phyloP scores from a whole-genome alignment of 768 basidiomycete genomes.

The Cystobasidium onofrii region DNA sequence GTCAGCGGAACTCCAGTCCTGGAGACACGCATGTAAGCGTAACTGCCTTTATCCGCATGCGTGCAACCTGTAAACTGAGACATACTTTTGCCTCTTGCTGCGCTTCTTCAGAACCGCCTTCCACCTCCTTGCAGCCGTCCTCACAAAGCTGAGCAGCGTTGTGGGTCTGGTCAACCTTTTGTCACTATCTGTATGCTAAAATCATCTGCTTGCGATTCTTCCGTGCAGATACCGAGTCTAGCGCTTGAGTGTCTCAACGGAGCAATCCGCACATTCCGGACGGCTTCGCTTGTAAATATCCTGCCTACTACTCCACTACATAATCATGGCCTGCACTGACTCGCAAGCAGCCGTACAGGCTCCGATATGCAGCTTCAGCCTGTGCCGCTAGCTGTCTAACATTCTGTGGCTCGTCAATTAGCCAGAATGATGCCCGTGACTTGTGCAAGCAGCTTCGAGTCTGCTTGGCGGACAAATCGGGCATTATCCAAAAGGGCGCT shows the following conservation, averaged over 20 bases:
- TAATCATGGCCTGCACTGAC: background rate
- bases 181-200: background rate
- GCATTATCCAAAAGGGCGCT: conserved; percentile 75
- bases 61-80: no score
- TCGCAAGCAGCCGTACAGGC: background rate
- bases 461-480: conserved; percentile 68
- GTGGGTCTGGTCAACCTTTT: background rate
- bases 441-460: conserved; percentile 71
- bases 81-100: no score
- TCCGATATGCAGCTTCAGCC: background rate
- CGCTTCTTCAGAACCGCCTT: background rate
- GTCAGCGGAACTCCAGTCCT: background rate
- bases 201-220: background rate
- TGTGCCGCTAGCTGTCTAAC: background rate
- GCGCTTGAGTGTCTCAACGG: background rate
- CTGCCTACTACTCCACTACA: background rate
- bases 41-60: no score
- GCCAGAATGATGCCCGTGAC: conserved; percentile 48
- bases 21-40: background rate
- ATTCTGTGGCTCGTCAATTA: background rate
- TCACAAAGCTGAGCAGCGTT: background rate
- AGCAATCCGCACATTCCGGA: background rate
- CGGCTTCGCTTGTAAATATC: background rate
- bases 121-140: background rate
- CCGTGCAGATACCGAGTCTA: background rate